Base-by-base conservation (phyloP, 2,329 filamentous ascomycete genomes). In the Cryphonectria carpinicola region DNA sequence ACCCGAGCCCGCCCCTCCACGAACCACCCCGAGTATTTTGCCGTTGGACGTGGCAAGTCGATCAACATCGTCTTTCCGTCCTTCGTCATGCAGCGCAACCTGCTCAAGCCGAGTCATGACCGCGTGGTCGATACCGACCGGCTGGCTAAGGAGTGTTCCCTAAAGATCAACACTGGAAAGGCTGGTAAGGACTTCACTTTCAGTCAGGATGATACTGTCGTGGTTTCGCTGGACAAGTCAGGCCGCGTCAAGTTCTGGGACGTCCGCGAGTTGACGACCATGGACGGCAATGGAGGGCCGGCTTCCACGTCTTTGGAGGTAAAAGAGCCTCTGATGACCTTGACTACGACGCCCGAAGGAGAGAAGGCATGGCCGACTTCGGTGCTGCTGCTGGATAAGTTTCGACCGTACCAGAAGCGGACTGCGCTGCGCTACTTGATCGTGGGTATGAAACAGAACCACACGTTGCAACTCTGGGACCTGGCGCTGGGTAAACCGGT, bases 211-310 rank as follows among this genome's bases (percentile, higher is more conserved):
- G 96, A 99, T 80, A 93, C 92, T 1, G 91, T 95, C 56, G 94
- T 99, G 75, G 95, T 97, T 63, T 98, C 95, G 65, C 89, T 99
- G 67, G 97, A 99, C 81, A 99, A 99, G 84, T 95, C 94, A 71
- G 97, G 96, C 64, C 91, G 94, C 73, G 91, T 98, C 83, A 96
- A 97, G 82, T 98, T 99, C 85, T 99, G 96, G 97, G 96, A 99
- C 80, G 93, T 98, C 74, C 93, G 93, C 71, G 89, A 93, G 72
- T 86, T 98, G 69, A 92, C 86, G 2, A 84, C 86, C 25, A 81
- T 81, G 73, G 84, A 85, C 76, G 84, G 87, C 73, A 83, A 81
- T 68, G 85, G 86, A 1, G 79, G 86, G 77, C 88, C 88, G 11
- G 85, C 84, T 1, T 84, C 86, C 68, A 86, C 83, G 37, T 85